Percentiles rank a stretch among this genome's conserved stretches.
Evolutionary conservation across 805 yeast genomes (phyloP).

Genomic region (Candida ficus): DNA sequence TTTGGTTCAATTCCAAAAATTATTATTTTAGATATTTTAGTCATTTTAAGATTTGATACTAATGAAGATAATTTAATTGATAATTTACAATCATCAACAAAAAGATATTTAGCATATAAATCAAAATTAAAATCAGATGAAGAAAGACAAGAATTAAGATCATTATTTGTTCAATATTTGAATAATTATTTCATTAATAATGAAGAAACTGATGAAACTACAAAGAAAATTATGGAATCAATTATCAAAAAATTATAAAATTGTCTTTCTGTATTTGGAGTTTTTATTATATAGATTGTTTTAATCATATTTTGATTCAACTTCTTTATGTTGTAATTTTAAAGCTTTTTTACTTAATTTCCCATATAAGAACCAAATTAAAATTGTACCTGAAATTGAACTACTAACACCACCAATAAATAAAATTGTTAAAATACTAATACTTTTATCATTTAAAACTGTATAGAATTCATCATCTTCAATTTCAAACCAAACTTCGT

Average conservation of each 20-base stretch:
- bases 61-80: slow-evolving; percentile 45
- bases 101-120: slow-evolving; percentile 60
- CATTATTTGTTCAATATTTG: slow-evolving; percentile 25
- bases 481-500: slow-evolving; percentile 48
- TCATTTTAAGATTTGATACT: slow-evolving; percentile 56
- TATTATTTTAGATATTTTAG: slow-evolving; percentile 49
- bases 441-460: neutral
- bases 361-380: slow-evolving; percentile 8
- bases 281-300: neutral
- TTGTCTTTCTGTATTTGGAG: neutral
- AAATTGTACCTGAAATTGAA: slow-evolving; percentile 3
- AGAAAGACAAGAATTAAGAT: slow-evolving; percentile 29
- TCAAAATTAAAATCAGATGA: slow-evolving; percentile 32
- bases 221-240: slow-evolving; percentile 19
- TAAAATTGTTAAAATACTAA: neutral
- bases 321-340: slow-evolving; percentile 9
- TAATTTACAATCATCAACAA: slow-evolving; percentile 62
- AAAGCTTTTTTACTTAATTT: slow-evolving; percentile 8
- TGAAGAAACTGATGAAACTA: slow-evolving; percentile 14
- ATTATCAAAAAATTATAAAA: slow-evolving; percentile 20
- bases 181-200: slow-evolving; percentile 30
- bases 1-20: slow-evolving; percentile 36
- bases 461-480: slow-evolving; percentile 1
- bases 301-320: slow-evolving; percentile 10
- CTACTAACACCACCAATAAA: slow-evolving; percentile 6